Evolutionary conservation across 495 filamentous ascomycete genomes (phyloP).

Genomic region (Penicillium arizonense): DNA sequence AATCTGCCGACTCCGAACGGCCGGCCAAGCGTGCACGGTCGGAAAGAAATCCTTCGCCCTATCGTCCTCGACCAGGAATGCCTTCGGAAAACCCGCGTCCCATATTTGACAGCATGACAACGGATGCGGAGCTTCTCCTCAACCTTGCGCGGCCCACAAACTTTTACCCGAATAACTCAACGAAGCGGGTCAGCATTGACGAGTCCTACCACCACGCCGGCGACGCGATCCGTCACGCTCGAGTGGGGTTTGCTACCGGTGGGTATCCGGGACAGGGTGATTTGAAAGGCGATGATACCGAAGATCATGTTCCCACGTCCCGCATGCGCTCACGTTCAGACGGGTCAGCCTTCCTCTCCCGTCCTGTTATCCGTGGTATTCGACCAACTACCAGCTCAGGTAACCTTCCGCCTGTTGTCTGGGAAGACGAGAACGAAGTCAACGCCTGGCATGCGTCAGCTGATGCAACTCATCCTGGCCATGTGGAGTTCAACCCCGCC

Average conservation of each 20-base stretch:
- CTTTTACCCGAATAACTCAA: constrained; percentile 27
- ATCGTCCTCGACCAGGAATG: constrained; percentile 30
- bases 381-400: constrained; percentile 46
- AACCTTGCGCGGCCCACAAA: constrained; percentile 44
- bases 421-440: constrained; percentile 39
- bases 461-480: constrained; percentile 9
- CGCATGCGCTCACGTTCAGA: constrained; percentile 48
- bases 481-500: constrained; percentile 2
- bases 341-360: constrained; percentile 42
- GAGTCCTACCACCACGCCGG: constrained; percentile 27
- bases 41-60: constrained; percentile 53
- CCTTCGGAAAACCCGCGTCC: constrained; percentile 46
- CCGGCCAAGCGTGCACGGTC: constrained; percentile 62
- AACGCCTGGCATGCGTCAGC: constrained; percentile 12
- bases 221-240: constrained; percentile 24
- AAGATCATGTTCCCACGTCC: constrained; percentile 26
- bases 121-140: constrained; percentile 54
- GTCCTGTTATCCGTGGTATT: constrained; percentile 35
- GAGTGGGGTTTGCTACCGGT: constrained; percentile 18
- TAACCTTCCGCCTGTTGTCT: constrained; percentile 34
- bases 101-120: constrained; percentile 44
- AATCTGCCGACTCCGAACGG: constrained; percentile 39
- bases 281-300: constrained; percentile 11
- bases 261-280: constrained; percentile 12
- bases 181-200: constrained; percentile 40